These are phyloP conservation scores for Claviceps humidiphila DNA, from an alignment of 2,329 filamentous ascomycete species.

Conservation along the genomic window DNA sequence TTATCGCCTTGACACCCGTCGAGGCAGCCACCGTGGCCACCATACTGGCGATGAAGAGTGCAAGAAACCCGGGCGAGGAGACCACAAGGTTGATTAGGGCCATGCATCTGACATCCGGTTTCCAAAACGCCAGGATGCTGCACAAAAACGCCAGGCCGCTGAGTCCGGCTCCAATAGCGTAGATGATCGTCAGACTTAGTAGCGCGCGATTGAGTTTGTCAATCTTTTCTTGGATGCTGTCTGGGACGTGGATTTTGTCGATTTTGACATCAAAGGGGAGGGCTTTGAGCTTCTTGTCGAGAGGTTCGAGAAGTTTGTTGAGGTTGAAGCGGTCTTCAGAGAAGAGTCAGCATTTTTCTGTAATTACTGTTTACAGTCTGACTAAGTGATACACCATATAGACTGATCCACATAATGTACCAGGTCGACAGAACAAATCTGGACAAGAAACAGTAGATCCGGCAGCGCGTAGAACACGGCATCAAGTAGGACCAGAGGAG, in stretches of 20 bases:
- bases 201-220: slow-evolving; percentile 36
- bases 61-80: slow-evolving; percentile 21
- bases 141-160: slow-evolving; percentile 30
- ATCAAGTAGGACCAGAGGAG: neutral
- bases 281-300: slow-evolving; percentile 32
- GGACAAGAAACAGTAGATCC: too few species aligned
- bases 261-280: slow-evolving; percentile 32
- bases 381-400: too few species aligned
- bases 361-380: too few species aligned
- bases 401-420: too few species aligned
- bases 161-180: slow-evolving; percentile 29
- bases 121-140: slow-evolving; percentile 23
- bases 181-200: slow-evolving; percentile 35
- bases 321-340: slow-evolving; percentile 30
- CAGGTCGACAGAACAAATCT: too few species aligned
- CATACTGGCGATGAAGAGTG: slow-evolving; percentile 28
- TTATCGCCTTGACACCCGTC: slow-evolving; percentile 28
- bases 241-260: slow-evolving; percentile 30
- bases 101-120: slow-evolving; percentile 13
- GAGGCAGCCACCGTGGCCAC: slow-evolving; percentile 28
- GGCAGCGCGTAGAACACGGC: too few species aligned
- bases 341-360: neutral
- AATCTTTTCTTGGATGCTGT: slow-evolving; percentile 32
- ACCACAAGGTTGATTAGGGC: slow-evolving; percentile 25
- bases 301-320: slow-evolving; percentile 28